Conservation (phyloP, 495 filamentous ascomycete species). For the Penicillium canariense region DNA sequence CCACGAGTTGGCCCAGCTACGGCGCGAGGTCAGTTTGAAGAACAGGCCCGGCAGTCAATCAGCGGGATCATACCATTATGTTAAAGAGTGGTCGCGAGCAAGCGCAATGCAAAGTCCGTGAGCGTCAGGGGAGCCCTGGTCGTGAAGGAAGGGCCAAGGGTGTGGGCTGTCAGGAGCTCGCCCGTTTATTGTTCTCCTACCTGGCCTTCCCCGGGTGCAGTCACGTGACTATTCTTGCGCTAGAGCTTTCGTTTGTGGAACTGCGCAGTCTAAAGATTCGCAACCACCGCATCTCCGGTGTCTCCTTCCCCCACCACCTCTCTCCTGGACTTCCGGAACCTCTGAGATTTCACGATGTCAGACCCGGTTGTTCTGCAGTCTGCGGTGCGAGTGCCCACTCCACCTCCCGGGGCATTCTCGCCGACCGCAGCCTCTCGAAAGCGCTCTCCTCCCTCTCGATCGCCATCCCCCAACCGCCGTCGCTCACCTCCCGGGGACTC, state of each 20-base stretch:
- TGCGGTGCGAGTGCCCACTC: constrained; percentile 66
- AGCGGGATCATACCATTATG: constrained; percentile 25
- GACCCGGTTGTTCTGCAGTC: constrained; percentile 58
- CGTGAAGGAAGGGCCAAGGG: constrained; percentile 4
- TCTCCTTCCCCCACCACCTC: neutral
- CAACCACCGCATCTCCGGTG: constrained; percentile 16
- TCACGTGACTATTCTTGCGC: constrained; percentile 31
- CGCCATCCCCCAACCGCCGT: constrained; percentile 61
- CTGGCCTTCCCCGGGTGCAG: constrained; percentile 22
- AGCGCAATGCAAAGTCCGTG: constrained; percentile 1
- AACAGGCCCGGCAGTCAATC: neutral
- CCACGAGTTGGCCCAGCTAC: constrained; percentile 92
- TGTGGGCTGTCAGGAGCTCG: constrained; percentile 15
- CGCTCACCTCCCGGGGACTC: constrained; percentile 54
- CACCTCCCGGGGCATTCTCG: constrained; percentile 55
- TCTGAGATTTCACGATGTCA: constrained; percentile 33
- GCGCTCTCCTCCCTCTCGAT: constrained; percentile 60
- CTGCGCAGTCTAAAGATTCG: constrained; percentile 7
- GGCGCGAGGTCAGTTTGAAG: constrained; percentile 6
- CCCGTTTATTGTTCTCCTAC: constrained; percentile 3
- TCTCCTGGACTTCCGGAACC: constrained; percentile 5
- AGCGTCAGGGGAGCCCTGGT: constrained; percentile 1
- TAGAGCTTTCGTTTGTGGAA: constrained; percentile 31
- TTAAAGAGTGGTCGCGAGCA: constrained; percentile 13
- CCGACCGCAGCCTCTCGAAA: constrained; percentile 54